These are phyloP conservation scores for Spiraea crenata DNA, from an alignment of 331 rosid species.

Conservation along the genomic window DNA sequence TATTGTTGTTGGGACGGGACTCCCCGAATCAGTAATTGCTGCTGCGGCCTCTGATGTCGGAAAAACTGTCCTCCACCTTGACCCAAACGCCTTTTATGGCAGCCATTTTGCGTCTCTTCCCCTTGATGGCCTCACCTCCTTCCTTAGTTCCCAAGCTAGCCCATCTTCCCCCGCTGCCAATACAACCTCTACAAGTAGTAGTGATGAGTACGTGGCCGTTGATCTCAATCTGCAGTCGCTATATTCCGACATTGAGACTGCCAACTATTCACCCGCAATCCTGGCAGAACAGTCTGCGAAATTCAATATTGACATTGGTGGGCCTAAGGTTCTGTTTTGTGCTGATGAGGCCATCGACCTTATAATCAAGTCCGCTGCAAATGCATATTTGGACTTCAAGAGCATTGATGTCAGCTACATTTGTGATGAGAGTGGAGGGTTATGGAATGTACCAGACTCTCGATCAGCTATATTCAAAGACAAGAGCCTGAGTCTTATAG, in stretches of 20 bases:
- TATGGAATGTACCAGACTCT: conserved; percentile 69
- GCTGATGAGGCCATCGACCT: conserved; percentile 67
- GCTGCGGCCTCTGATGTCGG: conserved; percentile 71
- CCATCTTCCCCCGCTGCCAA: conserved; percentile 20
- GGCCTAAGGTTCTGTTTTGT: conserved; percentile 67
- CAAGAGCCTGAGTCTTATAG: conserved; percentile 58
- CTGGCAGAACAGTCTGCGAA: conserved; percentile 52
- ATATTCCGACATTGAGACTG: conserved; percentile 48
- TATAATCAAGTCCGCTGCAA: conserved; percentile 52
- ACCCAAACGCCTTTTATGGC: conserved; percentile 71
- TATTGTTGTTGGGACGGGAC: conserved; percentile 74
- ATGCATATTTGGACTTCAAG: conserved; percentile 68
- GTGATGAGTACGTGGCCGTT: conserved; percentile 26
- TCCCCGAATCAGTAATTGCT: conserved; percentile 60
- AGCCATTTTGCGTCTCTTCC: conserved; percentile 66
- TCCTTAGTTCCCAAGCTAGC: conserved; percentile 44
- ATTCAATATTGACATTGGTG: conserved; percentile 66
- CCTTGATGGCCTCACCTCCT: conserved; percentile 52
- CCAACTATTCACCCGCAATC: conserved; percentile 30
- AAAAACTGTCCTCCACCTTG: conserved; percentile 84
- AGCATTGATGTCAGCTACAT: conserved; percentile 61
- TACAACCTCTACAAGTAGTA: conserved; percentile 3
- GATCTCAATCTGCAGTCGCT: conserved; percentile 37
- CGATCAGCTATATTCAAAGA: conserved; percentile 84
- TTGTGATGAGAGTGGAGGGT: conserved; percentile 46